Percentiles rank a stretch among this genome's conserved stretches.
Evolutionary conservation across 257 asterid genomes (phyloP).

Genomic region (Salvia splendens): DNA sequence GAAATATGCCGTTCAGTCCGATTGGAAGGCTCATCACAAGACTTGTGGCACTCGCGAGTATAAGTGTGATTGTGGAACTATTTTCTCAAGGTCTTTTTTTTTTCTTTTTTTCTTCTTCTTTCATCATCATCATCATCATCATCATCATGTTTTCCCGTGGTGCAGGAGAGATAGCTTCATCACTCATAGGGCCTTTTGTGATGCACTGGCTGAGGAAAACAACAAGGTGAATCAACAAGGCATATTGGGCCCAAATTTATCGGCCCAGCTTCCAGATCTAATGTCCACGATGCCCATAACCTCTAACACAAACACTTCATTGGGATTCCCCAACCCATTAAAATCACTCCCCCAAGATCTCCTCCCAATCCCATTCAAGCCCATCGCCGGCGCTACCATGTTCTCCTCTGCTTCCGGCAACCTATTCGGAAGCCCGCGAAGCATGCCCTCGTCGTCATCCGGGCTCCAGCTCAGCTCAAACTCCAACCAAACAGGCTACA

Average conservation of each 20-base stretch:
- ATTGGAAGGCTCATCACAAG: slow-evolving; percentile 92
- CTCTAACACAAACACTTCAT: slow-evolving; percentile 40
- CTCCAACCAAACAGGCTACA: slow-evolving; percentile 46
- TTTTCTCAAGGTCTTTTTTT: slow-evolving; percentile 62
- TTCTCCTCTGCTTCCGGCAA: slow-evolving; percentile 58
- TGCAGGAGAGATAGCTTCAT: slow-evolving; percentile 93
- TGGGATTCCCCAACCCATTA: slow-evolving; percentile 61
- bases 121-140: too few relatives aligned
- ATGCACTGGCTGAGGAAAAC: slow-evolving; percentile 88
- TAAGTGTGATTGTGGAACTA: slow-evolving; percentile 91
- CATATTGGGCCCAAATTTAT: slow-evolving; percentile 39
- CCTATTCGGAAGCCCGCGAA: slow-evolving; percentile 63
- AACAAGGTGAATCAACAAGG: slow-evolving; percentile 70
- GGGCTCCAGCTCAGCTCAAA: slow-evolving; percentile 83
- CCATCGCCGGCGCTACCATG: slow-evolving; percentile 58
- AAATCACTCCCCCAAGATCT: slow-evolving; percentile 67
- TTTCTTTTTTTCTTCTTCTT: too few relatives aligned
- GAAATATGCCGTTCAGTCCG: slow-evolving; percentile 85
- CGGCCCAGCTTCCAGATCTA: slow-evolving; percentile 55
- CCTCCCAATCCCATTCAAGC: slow-evolving; percentile 68
- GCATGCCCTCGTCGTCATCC: slow-evolving; percentile 55
- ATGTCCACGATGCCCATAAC: slow-evolving; percentile 49
- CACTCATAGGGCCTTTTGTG: slow-evolving; percentile 94
- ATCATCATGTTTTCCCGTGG: too few relatives aligned
- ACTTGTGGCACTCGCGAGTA: slow-evolving; percentile 88